Evolutionary conservation across 1,139 yeast genomes (phyloP).

Genomic region (Spathaspora sp.): DNA sequence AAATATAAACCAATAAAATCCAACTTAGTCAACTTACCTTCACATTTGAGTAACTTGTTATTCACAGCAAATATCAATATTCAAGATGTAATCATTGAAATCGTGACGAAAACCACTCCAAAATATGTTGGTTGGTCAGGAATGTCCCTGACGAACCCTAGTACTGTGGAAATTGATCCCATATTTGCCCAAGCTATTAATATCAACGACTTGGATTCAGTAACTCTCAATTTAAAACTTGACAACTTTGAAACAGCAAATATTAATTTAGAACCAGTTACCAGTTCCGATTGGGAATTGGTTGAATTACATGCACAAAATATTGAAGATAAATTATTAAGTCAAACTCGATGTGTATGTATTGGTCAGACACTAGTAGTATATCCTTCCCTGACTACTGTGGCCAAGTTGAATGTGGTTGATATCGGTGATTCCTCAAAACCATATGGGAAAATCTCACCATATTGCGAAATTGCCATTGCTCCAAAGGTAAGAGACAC

Average conservation of each 20-base stretch:
- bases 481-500: slow-evolving; percentile 67
- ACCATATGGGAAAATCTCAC: slow-evolving; percentile 59
- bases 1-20: slow-evolving; percentile 41
- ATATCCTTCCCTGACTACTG: slow-evolving; percentile 65
- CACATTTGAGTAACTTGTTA: slow-evolving; percentile 46
- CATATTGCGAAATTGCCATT: slow-evolving; percentile 76
- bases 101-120: slow-evolving; percentile 22
- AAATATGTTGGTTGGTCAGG: slow-evolving; percentile 85
- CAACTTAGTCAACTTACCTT: slow-evolving; percentile 62
- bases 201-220: slow-evolving; percentile 42
- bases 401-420: slow-evolving; percentile 63
- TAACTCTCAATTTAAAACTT: slow-evolving; percentile 43
- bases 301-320: slow-evolving; percentile 80
- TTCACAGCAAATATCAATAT: slow-evolving; percentile 55
- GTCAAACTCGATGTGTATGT: slow-evolving; percentile 79
- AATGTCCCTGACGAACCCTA: slow-evolving; percentile 37
- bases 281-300: slow-evolving; percentile 86
- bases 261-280: slow-evolving; percentile 75
- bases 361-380: slow-evolving; percentile 62
- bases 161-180: slow-evolving; percentile 41
- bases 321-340: slow-evolving; percentile 71
- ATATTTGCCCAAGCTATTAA: slow-evolving; percentile 47
- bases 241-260: slow-evolving; percentile 53
- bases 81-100: slow-evolving; percentile 61
- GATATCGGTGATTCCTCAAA: slow-evolving; percentile 53